These are phyloP conservation scores for Pinguiococcus pyrenoidosus DNA, from an alignment of 108 stramenopile genomes.

Conservation along the genomic window DNA sequence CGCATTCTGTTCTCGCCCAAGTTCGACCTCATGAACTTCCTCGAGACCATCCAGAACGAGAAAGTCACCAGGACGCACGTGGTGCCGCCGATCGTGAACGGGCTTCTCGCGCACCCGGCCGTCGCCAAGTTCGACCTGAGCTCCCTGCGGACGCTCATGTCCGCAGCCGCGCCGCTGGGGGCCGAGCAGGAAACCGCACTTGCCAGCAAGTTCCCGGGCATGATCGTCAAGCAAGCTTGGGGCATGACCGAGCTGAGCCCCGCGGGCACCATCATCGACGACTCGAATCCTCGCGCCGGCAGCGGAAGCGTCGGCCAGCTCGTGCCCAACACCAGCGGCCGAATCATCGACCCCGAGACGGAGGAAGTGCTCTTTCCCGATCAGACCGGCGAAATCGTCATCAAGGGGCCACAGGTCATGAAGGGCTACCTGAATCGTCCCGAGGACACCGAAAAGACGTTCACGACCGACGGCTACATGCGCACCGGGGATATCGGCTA, in stretches of 20 bases:
- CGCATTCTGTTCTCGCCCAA: constrained; percentile 54
- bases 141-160: constrained; percentile 47
- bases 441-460: constrained; percentile 58
- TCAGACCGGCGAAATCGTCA: constrained; percentile 54
- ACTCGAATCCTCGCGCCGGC: constrained; percentile 42
- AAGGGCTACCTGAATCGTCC: constrained; percentile 65
- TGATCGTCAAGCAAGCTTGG: constrained; percentile 73
- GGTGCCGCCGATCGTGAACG: constrained; percentile 57
- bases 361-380: constrained; percentile 49
- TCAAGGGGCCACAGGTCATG: constrained; percentile 64
- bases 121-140: constrained; percentile 60
- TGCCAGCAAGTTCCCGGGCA: too few species aligned
- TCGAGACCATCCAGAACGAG: constrained; percentile 52
- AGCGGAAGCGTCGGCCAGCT: constrained; percentile 60
- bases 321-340: constrained; percentile 48
- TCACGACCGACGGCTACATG: constrained; percentile 57
- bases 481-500: constrained; percentile 69
- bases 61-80: constrained; percentile 59
- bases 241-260: constrained; percentile 60
- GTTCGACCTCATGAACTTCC: constrained; percentile 63
- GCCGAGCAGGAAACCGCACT: too few species aligned
- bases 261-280: constrained; percentile 46
- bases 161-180: constrained; percentile 73
- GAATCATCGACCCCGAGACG: constrained; percentile 57
- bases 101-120: constrained; percentile 54